Conservation (phyloP, 495 filamentous ascomycete genomes). For the Entonaema liquescens region DNA sequence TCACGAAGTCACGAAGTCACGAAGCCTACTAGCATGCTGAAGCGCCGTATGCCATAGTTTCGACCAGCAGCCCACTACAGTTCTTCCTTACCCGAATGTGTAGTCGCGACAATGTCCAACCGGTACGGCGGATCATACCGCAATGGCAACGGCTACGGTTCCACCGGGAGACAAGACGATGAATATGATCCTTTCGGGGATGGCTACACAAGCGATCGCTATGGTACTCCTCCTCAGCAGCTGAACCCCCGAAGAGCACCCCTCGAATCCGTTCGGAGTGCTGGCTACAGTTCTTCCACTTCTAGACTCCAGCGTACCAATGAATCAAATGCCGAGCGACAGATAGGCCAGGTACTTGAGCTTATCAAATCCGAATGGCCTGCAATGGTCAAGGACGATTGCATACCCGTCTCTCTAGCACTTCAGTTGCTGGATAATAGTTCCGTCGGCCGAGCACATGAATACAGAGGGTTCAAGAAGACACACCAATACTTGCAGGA, state of each 20-base stretch:
- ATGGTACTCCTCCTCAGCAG: slow-evolving; percentile 41
- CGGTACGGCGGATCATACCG: slow-evolving; percentile 55
- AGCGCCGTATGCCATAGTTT: slow-evolving; percentile 7
- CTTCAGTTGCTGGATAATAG: slow-evolving; percentile 92
- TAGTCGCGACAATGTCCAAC: slow-evolving; percentile 51
- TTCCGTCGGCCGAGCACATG: slow-evolving; percentile 87
- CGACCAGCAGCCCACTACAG: background rate
- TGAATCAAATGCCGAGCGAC: slow-evolving; percentile 56
- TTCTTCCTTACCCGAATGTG: slow-evolving; percentile 32
- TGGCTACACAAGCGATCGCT: slow-evolving; percentile 54
- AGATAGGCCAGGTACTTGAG: slow-evolving; percentile 60
- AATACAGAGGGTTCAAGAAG: slow-evolving; percentile 81
- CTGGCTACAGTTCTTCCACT: slow-evolving; percentile 31
- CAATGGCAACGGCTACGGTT: slow-evolving; percentile 39
- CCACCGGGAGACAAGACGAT: slow-evolving; percentile 45
- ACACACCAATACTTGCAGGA: slow-evolving; percentile 86
- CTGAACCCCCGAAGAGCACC: slow-evolving; percentile 42
- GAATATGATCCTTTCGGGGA: slow-evolving; percentile 59
- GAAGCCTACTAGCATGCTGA: slow-evolving; percentile 5
- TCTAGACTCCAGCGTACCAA: slow-evolving; percentile 39
- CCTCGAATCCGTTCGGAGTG: slow-evolving; percentile 24
- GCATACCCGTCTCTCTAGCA: slow-evolving; percentile 90
- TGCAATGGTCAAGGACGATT: slow-evolving; percentile 86
- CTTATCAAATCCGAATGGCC: slow-evolving; percentile 89
- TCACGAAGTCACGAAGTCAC: background rate